Evolutionary conservation across 2,329 filamentous ascomycete genomes (phyloP), one percentile per base, ranked within the genome.

Genomic region (Juglanconis oblonga): DNA sequence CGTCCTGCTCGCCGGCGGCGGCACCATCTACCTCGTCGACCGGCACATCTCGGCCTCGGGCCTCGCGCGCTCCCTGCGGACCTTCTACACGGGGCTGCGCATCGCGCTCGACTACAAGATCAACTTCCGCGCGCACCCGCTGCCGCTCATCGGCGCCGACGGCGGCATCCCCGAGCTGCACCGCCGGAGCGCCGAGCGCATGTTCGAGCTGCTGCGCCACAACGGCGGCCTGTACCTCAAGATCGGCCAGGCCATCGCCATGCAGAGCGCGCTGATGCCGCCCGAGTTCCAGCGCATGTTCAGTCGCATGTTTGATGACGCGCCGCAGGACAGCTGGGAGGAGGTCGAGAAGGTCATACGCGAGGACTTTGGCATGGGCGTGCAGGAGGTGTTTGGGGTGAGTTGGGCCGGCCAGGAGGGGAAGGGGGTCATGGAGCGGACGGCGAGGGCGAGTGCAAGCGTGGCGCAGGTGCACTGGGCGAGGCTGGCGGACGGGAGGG

Each of bases 401-500:
- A 92, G 89, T 68, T 96, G 97, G 71, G 79, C 79, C 0, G 86
- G 88, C 3, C 86, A 87, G 79, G 77, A 91, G 76, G 74, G 90
- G 78, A 72, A 85, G 80, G 80, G 89, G 68, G 57, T 87, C 64
- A 84, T 87, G 79, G 84, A 87, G 73, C 76, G 80, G 45, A 79
- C 76, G 58, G 85, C 85, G 7, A 72, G 88, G 62, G 90, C 89
- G 0, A 94, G 90, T 70, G 95, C 95, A 2, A 96, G 91, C 72
- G 94, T 99, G 8, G 95, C 95, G 1, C 95, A 98, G 76, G 95
- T 99, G 2, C 95, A 98, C 72, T 97, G 94, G 92, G 95, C 95
- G 7, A 81, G 88, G 62, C 74, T 98, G 59, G 76, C 86, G 3
- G 94, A 98, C 76, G 95, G 95, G 0, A 82, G 92, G 52, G 93